Base-by-base conservation (phyloP, 805 yeast species). In the Kodamaea sagamina region DNA sequence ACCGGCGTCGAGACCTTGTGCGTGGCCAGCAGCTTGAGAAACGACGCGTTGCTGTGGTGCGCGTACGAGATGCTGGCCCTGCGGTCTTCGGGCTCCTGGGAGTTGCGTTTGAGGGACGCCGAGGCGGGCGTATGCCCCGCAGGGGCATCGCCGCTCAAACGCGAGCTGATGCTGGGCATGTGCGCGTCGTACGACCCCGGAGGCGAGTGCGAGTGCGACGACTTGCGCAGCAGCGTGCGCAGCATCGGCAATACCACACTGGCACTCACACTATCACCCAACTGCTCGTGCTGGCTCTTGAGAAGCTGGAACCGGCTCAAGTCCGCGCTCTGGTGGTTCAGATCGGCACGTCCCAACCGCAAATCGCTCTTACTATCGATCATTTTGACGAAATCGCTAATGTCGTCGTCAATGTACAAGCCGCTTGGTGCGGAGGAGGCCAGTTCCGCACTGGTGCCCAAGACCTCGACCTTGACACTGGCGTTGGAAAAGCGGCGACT, bases 381-480 rank as follows among this genome's bases (percentile, higher is more conserved):
- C 73, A 84, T 68, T 49, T 77, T 72, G 36, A 86, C 84, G 67
- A 86, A 86, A 39, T 84, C 86, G 46, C 83, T 74, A 13, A 86
- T 69, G 49, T 81, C 87, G 43, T 78, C 82, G 43, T 77, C 82
- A 32, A 70, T 58, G 50, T 72, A 73, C 8, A 75, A 48, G 2
- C 80, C 80, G 40, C 70, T 53, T 47, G 71, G 49, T 37, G 73
- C 62, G 1, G 64, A 61, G 11, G 41, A 34, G 9, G 55, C 53
- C 72, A 66, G 71, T 3, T 68, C 72, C 5, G 62, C 53, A 42
- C 69, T 63, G 2, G 71, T 59, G 5, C 67, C 71, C 38, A 64
- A 50, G 13, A 59, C 45, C 7, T 63, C 16, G 47, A 45, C 15
- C 57, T 57, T 9, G 55, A 54, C 51, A 32, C 67, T 61, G 3